These are phyloP conservation scores for Fonsecaea pedrosoi DNA, from an alignment of 2,329 filamentous ascomycete species.

Conservation along the genomic window DNA sequence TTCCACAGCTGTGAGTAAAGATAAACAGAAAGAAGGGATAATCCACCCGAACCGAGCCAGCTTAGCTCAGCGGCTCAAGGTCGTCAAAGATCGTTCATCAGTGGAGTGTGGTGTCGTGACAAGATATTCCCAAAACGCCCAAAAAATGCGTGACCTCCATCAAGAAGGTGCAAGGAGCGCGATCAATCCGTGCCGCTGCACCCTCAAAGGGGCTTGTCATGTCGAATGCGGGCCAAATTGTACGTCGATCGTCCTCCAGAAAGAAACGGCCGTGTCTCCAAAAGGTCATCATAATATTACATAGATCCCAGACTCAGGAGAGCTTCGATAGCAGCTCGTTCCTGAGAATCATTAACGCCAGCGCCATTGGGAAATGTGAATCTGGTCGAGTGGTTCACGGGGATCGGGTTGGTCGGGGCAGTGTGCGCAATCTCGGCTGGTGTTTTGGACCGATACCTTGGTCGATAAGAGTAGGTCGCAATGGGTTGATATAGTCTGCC, in stretches of 20 bases:
- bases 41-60: constrained; percentile 36
- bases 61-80: constrained; percentile 35
- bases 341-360: constrained; percentile 49
- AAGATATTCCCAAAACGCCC: constrained; percentile 31
- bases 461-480: constrained; percentile 47
- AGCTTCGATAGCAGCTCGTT: constrained; percentile 57
- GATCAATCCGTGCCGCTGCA: constrained; percentile 26
- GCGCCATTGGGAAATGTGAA: constrained; percentile 41
- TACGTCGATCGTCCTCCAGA: background rate
- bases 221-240: constrained; percentile 8
- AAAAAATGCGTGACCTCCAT: constrained; percentile 19
- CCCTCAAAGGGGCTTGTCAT: constrained; percentile 14
- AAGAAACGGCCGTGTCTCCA: constrained; percentile 4
- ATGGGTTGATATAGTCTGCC: constrained; percentile 48
- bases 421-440: constrained; percentile 43
- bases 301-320: constrained; percentile 57
- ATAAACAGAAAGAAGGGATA: constrained; percentile 23
- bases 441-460: constrained; percentile 36
- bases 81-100: constrained; percentile 34
- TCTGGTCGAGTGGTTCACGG: constrained; percentile 45
- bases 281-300: constrained; percentile 45
- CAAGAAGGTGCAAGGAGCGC: constrained; percentile 21
- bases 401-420: constrained; percentile 50
- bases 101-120: constrained; percentile 32
- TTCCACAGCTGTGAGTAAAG: constrained; percentile 25